Base-by-base conservation (phyloP, 495 filamentous ascomycete genomes). In the Penicillium lividum region DNA sequence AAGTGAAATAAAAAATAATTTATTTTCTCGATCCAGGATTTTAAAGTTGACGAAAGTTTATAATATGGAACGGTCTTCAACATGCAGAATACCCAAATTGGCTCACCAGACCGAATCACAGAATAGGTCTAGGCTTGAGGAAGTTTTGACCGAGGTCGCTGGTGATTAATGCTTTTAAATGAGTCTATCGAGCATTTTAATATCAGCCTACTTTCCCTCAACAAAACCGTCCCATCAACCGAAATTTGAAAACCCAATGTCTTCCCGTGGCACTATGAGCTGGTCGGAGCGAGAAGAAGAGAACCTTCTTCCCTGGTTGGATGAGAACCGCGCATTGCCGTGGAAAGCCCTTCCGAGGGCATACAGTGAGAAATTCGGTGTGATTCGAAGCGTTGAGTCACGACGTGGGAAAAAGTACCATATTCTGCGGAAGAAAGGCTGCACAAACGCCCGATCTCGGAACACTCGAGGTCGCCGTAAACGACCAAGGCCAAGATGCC, bases 391-490 rank as follows among this genome's bases (percentile, higher is more conserved):
- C 16, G 58, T 55, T 45, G 45, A 60, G 27, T 60, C 58, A 22
- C 22, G 55, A 55, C 58, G 58, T 48, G 58, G 45, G 29, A 60
- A 60, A 27, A 58, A 52, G 42, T 58, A 58, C 22, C 43, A 58
- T 48, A 58, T 58, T 42, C 25, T 58, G 29, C 56, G 56, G 29
- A 58, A 58, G 30, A 28, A n/a, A 15, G 15, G 36, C n/a, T 13
- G 36, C 36, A 40, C 36, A 0, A 40, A 15, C n/a, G 36, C 36
- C 36, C 36, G 13, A 40, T 40, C 36, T 40, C 36, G 1, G 1
- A 40, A 40, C 5, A 40, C 11, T 40, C 13, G n/a, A 13, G 36
- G 36, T 40, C 11, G 36, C 36, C 36, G 36, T 40, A 40, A n/a
- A 40, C 36, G 36, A 40, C 36, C 4, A n/a, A 11, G 15, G 36